Base-by-base conservation (phyloP, 495 filamentous ascomycete genomes). In the Melanomma pulvis-pyrius region DNA sequence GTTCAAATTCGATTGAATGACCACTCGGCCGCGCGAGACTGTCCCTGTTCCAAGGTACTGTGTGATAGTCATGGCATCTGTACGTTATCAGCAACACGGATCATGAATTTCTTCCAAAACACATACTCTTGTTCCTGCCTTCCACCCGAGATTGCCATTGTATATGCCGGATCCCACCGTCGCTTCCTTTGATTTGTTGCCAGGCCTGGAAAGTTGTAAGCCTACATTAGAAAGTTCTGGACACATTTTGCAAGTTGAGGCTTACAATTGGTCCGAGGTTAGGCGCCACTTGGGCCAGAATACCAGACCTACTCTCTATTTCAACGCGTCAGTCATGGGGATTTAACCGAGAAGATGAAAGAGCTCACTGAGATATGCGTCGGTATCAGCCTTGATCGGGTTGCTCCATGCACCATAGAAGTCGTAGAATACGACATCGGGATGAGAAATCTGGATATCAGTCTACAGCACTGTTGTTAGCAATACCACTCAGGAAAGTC, bases 71-170 rank as follows among this genome's bases (percentile, higher is more conserved):
- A 89, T 87, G 44, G 82, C 76, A 36, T 78, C 56, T 67, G 26
- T 1, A 2, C 73, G 77, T 13, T 47, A 17, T 54, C 19, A 55
- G 22, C 24, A 22, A 17, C 12, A 22, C 4, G 28, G 4, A 41
- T 39, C 21, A n/a, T 47, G 28, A 29, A 17, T 21, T 4, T 2
- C 4, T 26, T 26, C 8, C 24, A 39, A 13, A 41, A n/a, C 1
- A 19, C 55, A 11, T 34, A 68, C 58, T 65, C n/a, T 55, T 50
- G n/a, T 54, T 63, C 13, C 60, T 34, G 44, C 61, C 66, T 70
- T 89, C 87, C n/a, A 87, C 83, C 61, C 87, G 82, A 7, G 83
- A 79, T 32, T 85, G 87, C 82, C 83, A 88, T 75, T 88, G 86
- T 6, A 89, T 77, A 67, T 89, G 83, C 41, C 88, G 82, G 34